Percentiles rank a stretch among this genome's conserved stretches.
Conservation (phyloP, 176 grass and related monocot species). For the Rhynchospora tenuis region DNA sequence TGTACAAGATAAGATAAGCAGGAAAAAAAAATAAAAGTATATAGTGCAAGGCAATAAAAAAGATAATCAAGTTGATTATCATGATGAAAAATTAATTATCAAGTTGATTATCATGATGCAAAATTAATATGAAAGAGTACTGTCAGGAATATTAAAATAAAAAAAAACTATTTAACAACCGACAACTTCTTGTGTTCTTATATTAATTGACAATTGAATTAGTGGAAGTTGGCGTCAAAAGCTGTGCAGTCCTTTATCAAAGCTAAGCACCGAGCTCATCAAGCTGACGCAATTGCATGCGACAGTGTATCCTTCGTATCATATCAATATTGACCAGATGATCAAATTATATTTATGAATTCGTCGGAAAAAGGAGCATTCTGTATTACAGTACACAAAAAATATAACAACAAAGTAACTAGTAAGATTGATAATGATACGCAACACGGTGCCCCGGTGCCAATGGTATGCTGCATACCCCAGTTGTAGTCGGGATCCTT, state of each 20-base stretch:
- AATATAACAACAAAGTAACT: too few species aligned
- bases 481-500: too few species aligned
- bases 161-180: neutral
- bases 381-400: too few species aligned
- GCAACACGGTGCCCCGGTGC: neutral
- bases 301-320: neutral
- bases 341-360: too few species aligned
- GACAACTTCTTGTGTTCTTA: neutral
- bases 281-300: neutral
- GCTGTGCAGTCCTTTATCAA: neutral
- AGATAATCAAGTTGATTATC: too few species aligned
- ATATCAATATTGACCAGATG: too few species aligned
- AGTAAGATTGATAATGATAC: too few species aligned
- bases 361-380: too few species aligned
- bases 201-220: neutral
- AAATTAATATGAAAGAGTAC: neutral
- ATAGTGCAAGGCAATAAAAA: too few species aligned
- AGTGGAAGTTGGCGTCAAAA: neutral
- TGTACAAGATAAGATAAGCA: too few species aligned
- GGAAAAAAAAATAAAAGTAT: too few species aligned
- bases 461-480: neutral
- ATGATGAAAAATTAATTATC: neutral
- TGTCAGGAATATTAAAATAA: neutral
- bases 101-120: neutral
- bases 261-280: neutral